Base-by-base conservation (phyloP, 805 yeast species). In the Kluyveromyces dobzhanskii region DNA sequence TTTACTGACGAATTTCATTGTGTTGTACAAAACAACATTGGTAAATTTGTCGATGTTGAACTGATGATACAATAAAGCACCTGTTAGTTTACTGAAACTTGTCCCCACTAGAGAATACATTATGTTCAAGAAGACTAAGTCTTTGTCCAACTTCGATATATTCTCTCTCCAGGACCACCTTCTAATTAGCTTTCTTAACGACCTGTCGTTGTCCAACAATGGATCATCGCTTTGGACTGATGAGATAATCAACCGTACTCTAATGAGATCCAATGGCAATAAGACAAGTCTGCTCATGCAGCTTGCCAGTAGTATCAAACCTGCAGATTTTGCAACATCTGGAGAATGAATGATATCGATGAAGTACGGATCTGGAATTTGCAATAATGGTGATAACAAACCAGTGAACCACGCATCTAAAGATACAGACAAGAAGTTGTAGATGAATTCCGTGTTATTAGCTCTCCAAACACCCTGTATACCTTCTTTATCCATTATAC, bases 361-460 rank as follows among this genome's bases (percentile, higher is more conserved):
- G 56, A 86, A 81, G 44, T 78, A 76, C 3, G 96, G 96, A 56
- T 88, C 97, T 0, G 96, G 95, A 23, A 86, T 75, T 14, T 83
- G 80, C 38, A 84, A 59, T 33, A 85, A 64, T 2, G 96, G 92
- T 4, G 95, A 79, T 6, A 87, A 56, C 45, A 88, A 75, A 3
- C 96, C 96, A 0, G 94, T 82, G 35, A 87, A 69, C 97, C 97
- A 88, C 1, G 95, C 85, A 53, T 85, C 90, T 33, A 87, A 64
- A 0, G 95, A 82, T 35, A 78, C 75, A 2, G 80, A 75, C 14
- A 86, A 65, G 0, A 94, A 82, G 39, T 74, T 80, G 54, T 82
- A 72, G 14, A 92, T 68, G 51, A 87, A 90, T 0, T 94, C 71
- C 2, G 95, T 81, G 54, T 84, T 81, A 30, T 78, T 71, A 9